Conservation (phyloP, 2,329 filamentous ascomycete species). For the Phoma sp. region DNA sequence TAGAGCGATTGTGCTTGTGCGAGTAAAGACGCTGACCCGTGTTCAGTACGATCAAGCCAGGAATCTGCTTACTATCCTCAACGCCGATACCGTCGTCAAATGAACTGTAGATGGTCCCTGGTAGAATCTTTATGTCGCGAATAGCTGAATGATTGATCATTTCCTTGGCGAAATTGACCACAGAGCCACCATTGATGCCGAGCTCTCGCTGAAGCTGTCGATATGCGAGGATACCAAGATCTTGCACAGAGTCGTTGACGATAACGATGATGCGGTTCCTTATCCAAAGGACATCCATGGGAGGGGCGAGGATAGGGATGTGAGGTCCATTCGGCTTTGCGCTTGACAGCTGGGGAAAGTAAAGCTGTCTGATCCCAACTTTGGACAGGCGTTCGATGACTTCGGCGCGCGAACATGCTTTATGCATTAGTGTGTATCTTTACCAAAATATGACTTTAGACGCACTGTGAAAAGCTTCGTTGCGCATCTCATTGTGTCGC, state of each 20-base stretch:
- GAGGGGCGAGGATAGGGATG: conserved; percentile 71
- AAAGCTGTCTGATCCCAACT: conserved; percentile 65
- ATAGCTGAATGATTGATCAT: conserved; percentile 43
- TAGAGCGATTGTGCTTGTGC: conserved; percentile 63
- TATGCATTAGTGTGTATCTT: conserved; percentile 13
- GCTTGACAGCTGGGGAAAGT: conserved; percentile 64
- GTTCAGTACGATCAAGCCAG: conserved; percentile 73
- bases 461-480: conserved; percentile 72
- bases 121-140: neutral
- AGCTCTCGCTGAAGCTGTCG: conserved; percentile 68
- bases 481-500: conserved; percentile 78
- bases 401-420: conserved; percentile 68
- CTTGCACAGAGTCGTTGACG: conserved; percentile 78
- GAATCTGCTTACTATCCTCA: conserved; percentile 23
- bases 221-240: conserved; percentile 77
- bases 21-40: conserved; percentile 80
- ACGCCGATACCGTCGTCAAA: conserved; percentile 29
- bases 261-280: conserved; percentile 73
- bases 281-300: conserved; percentile 56
- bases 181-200: conserved; percentile 73
- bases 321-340: conserved; percentile 57
- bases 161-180: conserved; percentile 66
- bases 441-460: neutral
- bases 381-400: conserved; percentile 66
- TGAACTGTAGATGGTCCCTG: neutral